Percentiles rank a stretch among this genome's conserved stretches.
phyloP scores from a whole-genome alignment of 2,329 filamentous ascomycete genomes.

The Coniochaeta hoffmannii region DNA sequence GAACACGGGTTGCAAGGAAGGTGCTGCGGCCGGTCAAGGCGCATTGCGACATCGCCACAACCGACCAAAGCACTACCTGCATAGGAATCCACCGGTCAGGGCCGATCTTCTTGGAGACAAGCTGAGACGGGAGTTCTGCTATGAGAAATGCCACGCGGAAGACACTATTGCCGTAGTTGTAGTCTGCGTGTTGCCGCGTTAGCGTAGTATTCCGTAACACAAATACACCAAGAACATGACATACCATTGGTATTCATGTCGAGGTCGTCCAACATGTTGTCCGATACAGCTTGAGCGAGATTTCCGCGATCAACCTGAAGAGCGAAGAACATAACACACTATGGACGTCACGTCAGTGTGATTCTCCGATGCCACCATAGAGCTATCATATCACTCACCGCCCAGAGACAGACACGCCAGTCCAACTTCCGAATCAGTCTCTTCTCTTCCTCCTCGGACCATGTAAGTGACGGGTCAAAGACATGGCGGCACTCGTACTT shows the following conservation, averaged over 20 bases:
- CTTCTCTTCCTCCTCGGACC: constrained; percentile 46
- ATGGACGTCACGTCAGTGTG: constrained; percentile 12
- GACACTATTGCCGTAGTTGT: constrained; percentile 43
- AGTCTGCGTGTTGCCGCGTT: constrained; percentile 18
- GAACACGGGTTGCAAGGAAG: constrained; percentile 14
- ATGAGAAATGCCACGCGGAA: constrained; percentile 43
- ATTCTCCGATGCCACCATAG: background rate
- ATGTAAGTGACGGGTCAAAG: constrained; percentile 45
- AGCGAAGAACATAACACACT: constrained; percentile 53
- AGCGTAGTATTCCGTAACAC: background rate
- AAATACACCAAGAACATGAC: too few relatives aligned
- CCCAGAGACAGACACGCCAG: constrained; percentile 31
- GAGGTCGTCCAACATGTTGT: constrained; percentile 53
- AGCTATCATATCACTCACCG: constrained; percentile 18
- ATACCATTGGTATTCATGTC: constrained; percentile 33
- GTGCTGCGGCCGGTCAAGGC: constrained; percentile 9
- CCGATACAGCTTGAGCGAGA: constrained; percentile 48
- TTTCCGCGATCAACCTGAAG: constrained; percentile 56
- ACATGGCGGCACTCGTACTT: constrained; percentile 47
- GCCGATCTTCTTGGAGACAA: constrained; percentile 43
- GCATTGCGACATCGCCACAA: constrained; percentile 16
- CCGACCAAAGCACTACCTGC: constrained; percentile 19
- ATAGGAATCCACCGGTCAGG: constrained; percentile 21
- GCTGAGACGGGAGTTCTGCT: constrained; percentile 51
- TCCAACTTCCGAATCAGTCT: constrained; percentile 40